Conservation (phyloP, 2,329 filamentous ascomycete genomes). For the Botrytis cinerea region DNA sequence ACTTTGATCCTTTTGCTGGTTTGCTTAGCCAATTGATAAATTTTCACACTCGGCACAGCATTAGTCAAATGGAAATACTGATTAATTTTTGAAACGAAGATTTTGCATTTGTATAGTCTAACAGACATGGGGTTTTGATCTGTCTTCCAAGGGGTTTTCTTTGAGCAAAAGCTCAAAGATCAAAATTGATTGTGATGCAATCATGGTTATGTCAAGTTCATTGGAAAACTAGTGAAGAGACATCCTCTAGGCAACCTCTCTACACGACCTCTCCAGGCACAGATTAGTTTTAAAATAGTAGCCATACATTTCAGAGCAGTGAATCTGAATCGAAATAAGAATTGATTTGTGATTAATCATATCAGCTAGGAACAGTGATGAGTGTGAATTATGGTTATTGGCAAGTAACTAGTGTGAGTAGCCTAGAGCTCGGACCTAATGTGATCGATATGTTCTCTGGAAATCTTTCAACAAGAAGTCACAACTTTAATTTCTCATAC, state of each 20-base stretch:
- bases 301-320: too few species aligned
- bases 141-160: neutral
- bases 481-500: neutral
- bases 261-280: accelerated
- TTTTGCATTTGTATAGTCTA: neutral
- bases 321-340: neutral
- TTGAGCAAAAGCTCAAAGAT: neutral
- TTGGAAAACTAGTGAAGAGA: neutral
- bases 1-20: neutral
- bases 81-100: neutral
- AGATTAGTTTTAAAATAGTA: neutral
- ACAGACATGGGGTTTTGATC: accelerated
- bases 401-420: neutral
- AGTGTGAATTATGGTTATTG: too few species aligned
- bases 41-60: neutral
- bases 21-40: neutral
- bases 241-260: neutral
- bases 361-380: neutral
- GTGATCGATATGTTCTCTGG: too few species aligned
- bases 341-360: neutral
- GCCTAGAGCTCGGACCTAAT: neutral
- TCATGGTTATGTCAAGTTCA: neutral
- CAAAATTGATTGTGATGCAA: too few species aligned
- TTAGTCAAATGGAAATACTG: neutral
- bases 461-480: neutral